Evolutionary conservation across 2,329 filamentous ascomycete genomes (phyloP).

Genomic region (Hypoxylon sp.): DNA sequence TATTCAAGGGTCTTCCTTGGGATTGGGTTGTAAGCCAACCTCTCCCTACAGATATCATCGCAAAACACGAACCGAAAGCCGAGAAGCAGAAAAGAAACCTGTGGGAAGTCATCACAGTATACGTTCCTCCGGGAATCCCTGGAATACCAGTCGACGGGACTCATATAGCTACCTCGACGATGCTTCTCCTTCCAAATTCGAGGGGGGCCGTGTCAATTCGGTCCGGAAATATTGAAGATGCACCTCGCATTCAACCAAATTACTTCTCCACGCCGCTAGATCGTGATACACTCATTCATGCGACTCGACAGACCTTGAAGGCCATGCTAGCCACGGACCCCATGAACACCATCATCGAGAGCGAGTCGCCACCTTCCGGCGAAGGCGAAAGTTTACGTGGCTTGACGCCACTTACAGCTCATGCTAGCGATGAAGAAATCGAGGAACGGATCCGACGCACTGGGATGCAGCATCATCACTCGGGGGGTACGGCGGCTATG

Average conservation of each 20-base stretch:
- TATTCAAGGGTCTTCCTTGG: conserved; percentile 48
- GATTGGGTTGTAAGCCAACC: conserved; percentile 47
- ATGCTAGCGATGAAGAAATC: conserved; percentile 47
- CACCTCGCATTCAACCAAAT: conserved; percentile 40
- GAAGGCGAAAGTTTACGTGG: conserved; percentile 36
- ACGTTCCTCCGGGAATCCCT: conserved; percentile 44
- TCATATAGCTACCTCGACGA: conserved; percentile 48
- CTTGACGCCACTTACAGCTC: conserved; percentile 41
- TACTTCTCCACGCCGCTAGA: conserved; percentile 38
- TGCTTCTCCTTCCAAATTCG: conserved; percentile 47
- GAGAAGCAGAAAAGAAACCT: conserved; percentile 31
- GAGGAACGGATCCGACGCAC: conserved; percentile 47
- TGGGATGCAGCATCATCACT: conserved; percentile 45
- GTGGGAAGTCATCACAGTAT: conserved; percentile 46
- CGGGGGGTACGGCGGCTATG: conserved; percentile 47
- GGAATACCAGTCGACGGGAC: conserved; percentile 46
- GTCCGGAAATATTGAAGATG: conserved; percentile 24
- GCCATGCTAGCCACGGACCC: conserved; percentile 27
- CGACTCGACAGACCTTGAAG: conserved; percentile 39
- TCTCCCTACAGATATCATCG: conserved; percentile 38
- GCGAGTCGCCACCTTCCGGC: conserved; percentile 42
- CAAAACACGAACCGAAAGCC: conserved; percentile 20
- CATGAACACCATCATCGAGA: conserved; percentile 42
- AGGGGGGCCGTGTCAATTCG: conserved; percentile 42
- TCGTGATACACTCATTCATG: conserved; percentile 42